A percentile compares a stretch with the other conserved stretches of the same genome.
Conservation (phyloP, 1,139 yeast species). For the Groenewaldozyma sp. region DNA sequence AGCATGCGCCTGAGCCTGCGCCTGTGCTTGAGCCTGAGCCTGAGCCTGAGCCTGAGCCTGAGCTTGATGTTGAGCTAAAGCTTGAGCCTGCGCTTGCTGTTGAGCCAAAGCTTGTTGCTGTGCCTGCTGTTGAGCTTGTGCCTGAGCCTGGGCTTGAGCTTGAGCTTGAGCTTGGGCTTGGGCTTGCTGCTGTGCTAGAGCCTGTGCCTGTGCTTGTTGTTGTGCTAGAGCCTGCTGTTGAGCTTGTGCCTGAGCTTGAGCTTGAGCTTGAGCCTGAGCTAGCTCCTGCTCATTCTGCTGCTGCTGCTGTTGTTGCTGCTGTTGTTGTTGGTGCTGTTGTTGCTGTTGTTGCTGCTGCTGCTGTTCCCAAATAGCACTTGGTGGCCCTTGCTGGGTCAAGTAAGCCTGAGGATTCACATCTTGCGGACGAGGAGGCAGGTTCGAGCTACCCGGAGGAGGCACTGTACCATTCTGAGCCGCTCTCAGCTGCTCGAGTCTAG, state of each 20-base stretch:
- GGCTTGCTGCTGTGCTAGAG: conserved; percentile 13
- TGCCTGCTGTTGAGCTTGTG: conserved; percentile 8
- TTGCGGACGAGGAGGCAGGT: conserved; percentile 32
- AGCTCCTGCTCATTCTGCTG: conserved; percentile 20
- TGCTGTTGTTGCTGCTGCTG: conserved; percentile 19
- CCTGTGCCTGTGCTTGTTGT: conserved; percentile 9
- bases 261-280: conserved; percentile 16
- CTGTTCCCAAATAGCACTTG: conserved; percentile 24
- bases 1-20: neutral
- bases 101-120: neutral
- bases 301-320: conserved; percentile 21
- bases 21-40: neutral
- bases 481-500: conserved; percentile 74
- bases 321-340: conserved; percentile 22
- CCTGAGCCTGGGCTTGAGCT: conserved; percentile 12
- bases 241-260: conserved; percentile 10
- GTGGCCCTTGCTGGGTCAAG: conserved; percentile 23
- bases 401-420: conserved; percentile 38
- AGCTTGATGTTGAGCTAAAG: neutral
- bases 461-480: conserved; percentile 71
- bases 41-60: neutral
- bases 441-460: conserved; percentile 33
- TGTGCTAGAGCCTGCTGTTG: conserved; percentile 9
- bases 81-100: neutral
- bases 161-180: conserved; percentile 10